phyloP scores from a whole-genome alignment of 140 eudicot genomes.

The Cichorium intybus region DNA sequence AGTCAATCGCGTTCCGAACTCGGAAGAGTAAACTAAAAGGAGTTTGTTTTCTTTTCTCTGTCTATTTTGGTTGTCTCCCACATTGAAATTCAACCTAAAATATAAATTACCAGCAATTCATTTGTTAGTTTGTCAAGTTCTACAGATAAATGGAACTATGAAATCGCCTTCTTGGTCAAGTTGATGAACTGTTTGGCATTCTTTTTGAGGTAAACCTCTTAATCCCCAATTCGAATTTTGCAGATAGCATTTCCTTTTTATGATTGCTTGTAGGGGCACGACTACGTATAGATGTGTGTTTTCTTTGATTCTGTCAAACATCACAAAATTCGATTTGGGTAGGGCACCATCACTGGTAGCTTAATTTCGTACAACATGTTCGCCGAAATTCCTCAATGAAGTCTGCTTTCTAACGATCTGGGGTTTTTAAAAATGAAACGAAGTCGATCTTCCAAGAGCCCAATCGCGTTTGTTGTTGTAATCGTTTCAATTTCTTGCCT shows the following conservation, averaged over 20 bases:
- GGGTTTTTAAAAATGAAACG: constrained; percentile 29
- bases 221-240: background rate
- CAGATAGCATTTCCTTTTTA: background rate
- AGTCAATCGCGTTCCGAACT: background rate
- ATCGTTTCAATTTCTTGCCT: constrained; percentile 45
- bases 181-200: background rate
- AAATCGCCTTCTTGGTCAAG: background rate
- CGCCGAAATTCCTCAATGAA: constrained; percentile 18
- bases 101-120: background rate
- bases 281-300: background rate
- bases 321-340: background rate
- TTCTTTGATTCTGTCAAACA: background rate
- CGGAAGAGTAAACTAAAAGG: background rate
- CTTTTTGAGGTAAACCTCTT: background rate
- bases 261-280: background rate
- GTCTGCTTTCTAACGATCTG: background rate
- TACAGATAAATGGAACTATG: background rate
- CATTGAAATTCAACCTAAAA: background rate
- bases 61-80: background rate
- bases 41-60: background rate
- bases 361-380: constrained; percentile 17
- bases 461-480: constrained; percentile 33
- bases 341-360: background rate
- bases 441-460: constrained; percentile 34
- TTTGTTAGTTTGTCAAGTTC: background rate